Percentiles rank a stretch among this genome's conserved stretches.
phyloP scores from a whole-genome alignment of 2,329 filamentous ascomycete species.

The Dichotomopilus funicola region DNA sequence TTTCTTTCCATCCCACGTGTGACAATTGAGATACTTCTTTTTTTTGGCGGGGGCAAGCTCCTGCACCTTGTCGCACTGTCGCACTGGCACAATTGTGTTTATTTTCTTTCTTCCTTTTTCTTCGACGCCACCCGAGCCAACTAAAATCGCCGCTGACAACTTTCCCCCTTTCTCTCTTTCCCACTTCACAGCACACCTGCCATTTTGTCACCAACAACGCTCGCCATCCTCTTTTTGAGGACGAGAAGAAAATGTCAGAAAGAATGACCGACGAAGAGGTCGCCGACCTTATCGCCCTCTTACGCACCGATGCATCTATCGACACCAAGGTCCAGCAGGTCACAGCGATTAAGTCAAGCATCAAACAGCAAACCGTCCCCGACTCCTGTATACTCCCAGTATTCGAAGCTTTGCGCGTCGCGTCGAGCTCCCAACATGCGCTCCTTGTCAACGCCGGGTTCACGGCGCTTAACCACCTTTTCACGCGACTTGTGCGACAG shows the following conservation, averaged over 20 bases:
- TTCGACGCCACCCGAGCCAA: neutral
- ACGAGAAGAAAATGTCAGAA: conserved; percentile 29
- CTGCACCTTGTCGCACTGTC: neutral
- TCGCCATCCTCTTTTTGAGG: conserved; percentile 5
- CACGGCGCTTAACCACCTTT: conserved; percentile 77
- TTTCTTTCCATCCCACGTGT: neutral
- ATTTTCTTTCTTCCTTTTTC: conserved; percentile 20
- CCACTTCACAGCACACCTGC: neutral
- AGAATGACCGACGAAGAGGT: conserved; percentile 34
- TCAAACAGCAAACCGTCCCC: conserved; percentile 88
- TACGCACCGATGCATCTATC: conserved; percentile 49
- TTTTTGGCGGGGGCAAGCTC: too few relatives aligned
- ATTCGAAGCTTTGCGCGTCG: conserved; percentile 74
- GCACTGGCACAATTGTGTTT: conserved; percentile 8
- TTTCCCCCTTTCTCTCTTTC: neutral
- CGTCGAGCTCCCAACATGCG: conserved; percentile 69
- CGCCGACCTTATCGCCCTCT: conserved; percentile 33
- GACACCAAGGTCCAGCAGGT: conserved; percentile 59
- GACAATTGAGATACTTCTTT: neutral
- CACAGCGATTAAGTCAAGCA: conserved; percentile 72
- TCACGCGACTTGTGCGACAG: conserved; percentile 80
- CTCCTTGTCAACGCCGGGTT: conserved; percentile 76
- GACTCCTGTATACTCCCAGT: conserved; percentile 64
- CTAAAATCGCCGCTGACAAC: neutral
- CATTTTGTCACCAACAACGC: conserved; percentile 7